Evolutionary conservation across 345 rosid species (phyloP).

Genomic region (Ceriops decandra): DNA sequence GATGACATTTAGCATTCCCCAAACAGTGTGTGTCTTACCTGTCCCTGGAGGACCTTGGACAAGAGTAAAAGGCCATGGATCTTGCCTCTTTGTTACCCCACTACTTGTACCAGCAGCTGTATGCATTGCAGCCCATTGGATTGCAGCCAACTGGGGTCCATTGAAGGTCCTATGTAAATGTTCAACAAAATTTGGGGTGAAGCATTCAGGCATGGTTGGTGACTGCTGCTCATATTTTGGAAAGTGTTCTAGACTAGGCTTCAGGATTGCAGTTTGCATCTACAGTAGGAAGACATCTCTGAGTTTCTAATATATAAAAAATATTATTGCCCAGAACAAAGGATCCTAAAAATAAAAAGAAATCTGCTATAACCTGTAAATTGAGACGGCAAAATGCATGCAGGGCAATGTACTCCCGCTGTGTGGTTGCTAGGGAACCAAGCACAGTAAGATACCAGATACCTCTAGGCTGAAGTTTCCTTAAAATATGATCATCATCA

Average conservation of each 20-base stretch:
- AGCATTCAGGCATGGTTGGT: constrained; percentile 93
- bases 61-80: constrained; percentile 99
- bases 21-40: constrained; percentile 97
- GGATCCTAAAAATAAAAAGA: neutral
- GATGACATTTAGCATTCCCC: constrained; percentile 99
- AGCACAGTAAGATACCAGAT: constrained; percentile 90
- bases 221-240: constrained; percentile 89
- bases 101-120: constrained; percentile 99
- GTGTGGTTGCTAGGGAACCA: constrained; percentile 98
- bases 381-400: constrained; percentile 97
- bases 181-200: constrained; percentile 74
- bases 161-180: constrained; percentile 81
- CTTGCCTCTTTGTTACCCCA: constrained; percentile 73
- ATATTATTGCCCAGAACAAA: neutral
- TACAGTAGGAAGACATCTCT: constrained; percentile 25
- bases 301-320: constrained; percentile 4
- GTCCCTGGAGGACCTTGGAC: constrained; percentile 99
- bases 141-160: constrained; percentile 88
- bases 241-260: constrained; percentile 87
- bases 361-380: constrained; percentile 54
- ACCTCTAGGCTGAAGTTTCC: constrained; percentile 79
- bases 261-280: constrained; percentile 97
- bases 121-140: constrained; percentile 98
- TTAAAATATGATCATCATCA: constrained; percentile 78
- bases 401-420: constrained; percentile 95